Base-by-base conservation (phyloP, 164 flowering plant species). In the Umbellularia californica region DNA sequence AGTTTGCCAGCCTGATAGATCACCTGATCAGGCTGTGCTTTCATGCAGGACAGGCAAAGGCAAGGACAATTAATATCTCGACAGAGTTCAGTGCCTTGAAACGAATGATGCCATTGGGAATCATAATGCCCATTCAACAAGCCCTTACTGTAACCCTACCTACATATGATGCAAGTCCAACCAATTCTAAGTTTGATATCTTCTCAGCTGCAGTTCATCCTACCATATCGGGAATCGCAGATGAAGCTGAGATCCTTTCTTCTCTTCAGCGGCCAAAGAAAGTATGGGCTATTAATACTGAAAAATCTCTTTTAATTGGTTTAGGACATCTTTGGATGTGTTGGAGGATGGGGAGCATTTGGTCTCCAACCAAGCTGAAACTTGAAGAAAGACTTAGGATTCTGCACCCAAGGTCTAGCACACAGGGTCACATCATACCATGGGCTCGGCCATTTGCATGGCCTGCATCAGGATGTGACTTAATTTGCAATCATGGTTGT, bases 191-290 rank as follows among this genome's bases (percentile, higher is more conserved):
- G 33, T 78, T 86, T 70, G 84, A 84, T 75, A 81, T 92, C 75
- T 94, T 96, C 83, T 85, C 94, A 58, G 81, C 84, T 41, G 76
- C 85, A 51, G 91, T 94, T 76, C 89, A 89, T 80, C 91, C 93
- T 63, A 94, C 97, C 25, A 92, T 96, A 78, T 81, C 89, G 27
- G 98, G 99, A 79, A 96, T 96, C 77, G 86, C 88, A 68, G 98
- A 94, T 81, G 99, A 96, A 78, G 98, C 98, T 52, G 99, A 96
- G 81, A 92, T 96, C 77, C 97, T 96, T 77, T 90, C 99, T 52
- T 96, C 99, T 71, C 97, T 96, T 84, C 99, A 96, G 83, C 85
- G 91, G 25, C 99, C 99, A 30, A 96, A 96, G 79, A 96, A 96
- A 76, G 99, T 92, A 86, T 7, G 50, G 30, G 41, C 27, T 76